Evolutionary conservation across 164 flowering plant genomes (phyloP), one percentile per base, ranked within the genome.

Genomic region (Berberis vulgaris): DNA sequence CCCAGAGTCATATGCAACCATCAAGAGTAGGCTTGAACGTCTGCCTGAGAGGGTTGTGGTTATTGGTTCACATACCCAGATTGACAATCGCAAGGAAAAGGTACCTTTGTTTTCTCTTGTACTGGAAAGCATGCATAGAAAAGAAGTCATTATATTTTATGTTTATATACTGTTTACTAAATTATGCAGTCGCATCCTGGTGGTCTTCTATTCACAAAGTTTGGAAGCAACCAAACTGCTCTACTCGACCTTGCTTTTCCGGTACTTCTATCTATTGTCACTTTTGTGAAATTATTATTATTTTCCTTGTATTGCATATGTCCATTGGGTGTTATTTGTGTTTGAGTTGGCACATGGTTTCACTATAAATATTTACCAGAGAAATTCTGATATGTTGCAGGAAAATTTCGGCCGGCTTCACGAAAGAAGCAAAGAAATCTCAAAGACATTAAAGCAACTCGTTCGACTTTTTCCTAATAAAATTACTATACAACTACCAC

Each of bases 51-150:
- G 83, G 66, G 78, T 90, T 40, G 86, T 93, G 70, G 84, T 90
- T 7, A 88, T 93, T 71, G 96, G 86, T 58, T 86, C 96, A 7
- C 89, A 86, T 64, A 82, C 88, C 8, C 97, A 85, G 74, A 57
- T 75, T 70, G 98, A 93, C 76, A 87, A 62, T 70, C 88, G 86
- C 1, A 93, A 88, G 74, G 98, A 93, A 72, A 93, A 93, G 84
- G 98, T 93, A 69, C 10, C 41, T 41, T 2, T 26, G 41, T 13
- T 7, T 57, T 42, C 7, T 39, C 41, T 7, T 52, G 3, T 52
- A 12, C 7, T 52, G 13, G 10, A 3, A 10, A 10, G 8, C 13
- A 52, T 52, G 7, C 5, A 5, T 47, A 5, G 7, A 47, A 5
- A 47, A 47, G 58, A 55, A 55, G 26, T 55, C 38, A 26, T 26